phyloP scores from a whole-genome alignment of 208 protist genomes.

The Leishmania braziliensis region DNA sequence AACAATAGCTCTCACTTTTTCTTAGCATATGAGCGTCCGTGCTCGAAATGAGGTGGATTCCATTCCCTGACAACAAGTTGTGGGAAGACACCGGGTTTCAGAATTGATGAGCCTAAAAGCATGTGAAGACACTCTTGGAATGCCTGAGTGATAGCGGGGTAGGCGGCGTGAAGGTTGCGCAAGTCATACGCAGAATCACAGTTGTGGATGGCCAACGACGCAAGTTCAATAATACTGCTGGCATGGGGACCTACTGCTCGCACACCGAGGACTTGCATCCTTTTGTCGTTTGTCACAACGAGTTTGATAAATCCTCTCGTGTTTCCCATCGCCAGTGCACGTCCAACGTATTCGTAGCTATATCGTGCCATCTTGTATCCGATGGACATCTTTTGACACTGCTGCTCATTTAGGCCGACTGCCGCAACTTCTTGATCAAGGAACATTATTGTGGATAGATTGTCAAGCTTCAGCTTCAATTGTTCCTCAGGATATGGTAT shows the following conservation, averaged over 20 bases:
- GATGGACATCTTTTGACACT: constrained; percentile 73
- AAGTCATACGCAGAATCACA: constrained; percentile 75
- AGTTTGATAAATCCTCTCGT: constrained; percentile 91
- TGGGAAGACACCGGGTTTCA: constrained; percentile 90
- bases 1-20: constrained; percentile 9
- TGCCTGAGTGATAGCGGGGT: constrained; percentile 84
- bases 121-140: constrained; percentile 93
- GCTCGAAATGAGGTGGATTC: constrained; percentile 72
- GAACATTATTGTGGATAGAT: constrained; percentile 94
- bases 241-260: constrained; percentile 87
- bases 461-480: constrained; percentile 68
- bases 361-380: constrained; percentile 88
- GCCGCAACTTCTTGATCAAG: constrained; percentile 90
- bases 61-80: constrained; percentile 78
- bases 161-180: constrained; percentile 72
- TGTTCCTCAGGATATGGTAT: constrained; percentile 67
- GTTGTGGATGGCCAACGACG: constrained; percentile 90
- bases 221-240: constrained; percentile 89
- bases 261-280: constrained; percentile 91
- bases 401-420: constrained; percentile 89
- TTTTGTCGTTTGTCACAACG: constrained; percentile 87
- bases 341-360: constrained; percentile 86
- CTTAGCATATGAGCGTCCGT: constrained; percentile 53
- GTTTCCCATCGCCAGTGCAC: constrained; percentile 89
- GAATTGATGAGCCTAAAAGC: constrained; percentile 81